Evolutionary conservation across 2,329 filamentous ascomycete species (phyloP).

Genomic region (Aspergillus sp.): DNA sequence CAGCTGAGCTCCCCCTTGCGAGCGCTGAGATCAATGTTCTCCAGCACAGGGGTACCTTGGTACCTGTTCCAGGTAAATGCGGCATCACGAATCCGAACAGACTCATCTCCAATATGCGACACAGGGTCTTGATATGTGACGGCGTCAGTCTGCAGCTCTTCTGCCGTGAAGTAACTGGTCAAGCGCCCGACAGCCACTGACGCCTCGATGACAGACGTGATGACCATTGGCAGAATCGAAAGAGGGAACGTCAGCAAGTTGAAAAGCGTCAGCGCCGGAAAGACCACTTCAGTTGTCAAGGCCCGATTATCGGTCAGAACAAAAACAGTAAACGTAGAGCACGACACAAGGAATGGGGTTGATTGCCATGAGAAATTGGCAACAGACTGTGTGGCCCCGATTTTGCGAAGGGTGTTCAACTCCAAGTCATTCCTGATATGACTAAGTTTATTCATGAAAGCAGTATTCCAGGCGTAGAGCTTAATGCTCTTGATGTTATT

Average conservation of each 20-base stretch:
- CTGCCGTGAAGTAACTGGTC: constrained; percentile 73
- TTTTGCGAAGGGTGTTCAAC: constrained; percentile 88
- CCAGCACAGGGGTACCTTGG: constrained; percentile 56
- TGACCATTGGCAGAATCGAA: constrained; percentile 92
- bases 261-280: constrained; percentile 86
- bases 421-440: constrained; percentile 93
- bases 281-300: constrained; percentile 88
- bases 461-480: constrained; percentile 91
- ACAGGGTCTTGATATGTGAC: constrained; percentile 61
- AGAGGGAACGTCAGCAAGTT: constrained; percentile 93
- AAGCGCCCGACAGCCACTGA: constrained; percentile 83
- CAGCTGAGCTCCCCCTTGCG: constrained; percentile 91
- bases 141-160: constrained; percentile 82
- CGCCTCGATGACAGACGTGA: constrained; percentile 90
- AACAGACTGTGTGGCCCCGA: constrained; percentile 85
- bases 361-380: constrained; percentile 98
- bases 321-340: constrained; percentile 90
- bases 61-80: constrained; percentile 94
- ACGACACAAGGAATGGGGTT: constrained; percentile 94
- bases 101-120: constrained; percentile 71
- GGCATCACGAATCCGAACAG: constrained; percentile 70
- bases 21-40: constrained; percentile 78
- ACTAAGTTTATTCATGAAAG: constrained; percentile 96
- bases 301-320: constrained; percentile 74
- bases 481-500: constrained; percentile 99